Percentiles rank a stretch among this genome's conserved stretches.
These are phyloP conservation scores for Tulasnella calospora DNA, from an alignment of 768 basidiomycete genomes.

Conservation along the genomic window DNA sequence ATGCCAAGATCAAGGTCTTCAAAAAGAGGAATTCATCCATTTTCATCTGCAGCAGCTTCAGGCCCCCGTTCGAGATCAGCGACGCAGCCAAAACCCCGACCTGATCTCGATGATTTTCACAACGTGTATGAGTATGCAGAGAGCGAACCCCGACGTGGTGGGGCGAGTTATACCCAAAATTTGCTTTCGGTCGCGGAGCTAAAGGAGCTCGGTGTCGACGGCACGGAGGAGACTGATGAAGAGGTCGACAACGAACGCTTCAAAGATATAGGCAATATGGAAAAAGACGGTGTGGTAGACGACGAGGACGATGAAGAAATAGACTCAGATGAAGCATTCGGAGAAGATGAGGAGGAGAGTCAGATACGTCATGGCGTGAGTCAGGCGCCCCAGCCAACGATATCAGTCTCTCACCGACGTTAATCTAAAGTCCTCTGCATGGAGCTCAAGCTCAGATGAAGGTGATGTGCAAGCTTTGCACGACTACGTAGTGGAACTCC, in stretches of 20 bases:
- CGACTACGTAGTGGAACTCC: slow-evolving; percentile 67
- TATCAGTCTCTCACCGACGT: neutral
- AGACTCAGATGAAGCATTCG: slow-evolving; percentile 78
- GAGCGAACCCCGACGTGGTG: neutral
- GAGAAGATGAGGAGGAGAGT: slow-evolving; percentile 69
- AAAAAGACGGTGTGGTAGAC: slow-evolving; percentile 36
- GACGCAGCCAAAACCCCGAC: neutral
- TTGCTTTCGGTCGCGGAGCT: neutral
- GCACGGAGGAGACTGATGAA: neutral
- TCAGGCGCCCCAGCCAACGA: neutral
- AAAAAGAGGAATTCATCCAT: neutral
- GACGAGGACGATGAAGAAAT: slow-evolving; percentile 80
- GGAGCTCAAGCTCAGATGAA: slow-evolving; percentile 24
- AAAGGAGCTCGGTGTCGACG: neutral
- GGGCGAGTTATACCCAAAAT: neutral
- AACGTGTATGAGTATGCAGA: slow-evolving; percentile 6
- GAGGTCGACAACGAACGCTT: neutral
- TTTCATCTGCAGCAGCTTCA: neutral
- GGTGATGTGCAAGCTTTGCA: slow-evolving; percentile 60
- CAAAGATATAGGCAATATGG: slow-evolving; percentile 29
- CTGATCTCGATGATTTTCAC: slow-evolving; percentile 10
- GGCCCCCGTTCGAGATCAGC: neutral
- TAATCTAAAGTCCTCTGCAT: neutral
- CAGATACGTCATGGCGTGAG: slow-evolving; percentile 49
- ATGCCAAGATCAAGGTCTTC: slow-evolving; percentile 8